Base-by-base conservation (phyloP, 2,329 filamentous ascomycete genomes). In the Ophiostoma pallidulum region DNA sequence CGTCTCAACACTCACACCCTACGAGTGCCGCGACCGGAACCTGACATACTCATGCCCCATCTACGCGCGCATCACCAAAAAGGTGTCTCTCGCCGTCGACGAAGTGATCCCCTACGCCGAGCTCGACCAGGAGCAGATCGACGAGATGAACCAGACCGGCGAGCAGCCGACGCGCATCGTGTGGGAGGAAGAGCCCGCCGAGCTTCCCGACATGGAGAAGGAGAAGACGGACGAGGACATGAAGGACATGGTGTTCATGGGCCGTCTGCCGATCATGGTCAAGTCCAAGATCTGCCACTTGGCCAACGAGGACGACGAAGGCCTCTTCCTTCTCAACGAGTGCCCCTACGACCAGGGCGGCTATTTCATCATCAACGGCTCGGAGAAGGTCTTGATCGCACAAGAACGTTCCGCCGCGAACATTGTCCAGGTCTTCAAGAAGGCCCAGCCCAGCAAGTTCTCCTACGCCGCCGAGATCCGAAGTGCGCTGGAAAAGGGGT, bases 291-390 rank as follows among this genome's bases (percentile, higher is more conserved):
- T 94, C 58, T 98, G 92, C 66, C 87, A 94, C 55, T 68, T 98
- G 56, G 85, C 85, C 57, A 82, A 84, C 56, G 79, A 94, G 61
- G 78, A 80, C 41, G 91, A 97, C 55, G 83, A 92, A 45, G 84
- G 86, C 42, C 74, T 98, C 2, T 97, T 94, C 63, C 75, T 86
- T 40, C 82, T 94, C 65, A 95, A 95, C 62, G 92, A 98, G 67
- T 98, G 92, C 57, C 92, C 92, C 1, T 98, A 96, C 65, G 92
- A 98, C 61, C 92, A 96, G 62, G 92, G 92, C 57, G 92, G 92
- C 56, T 98, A 98, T 67, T 98, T 98, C 62, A 88, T 98, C 59
- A 98, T 98, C 74, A 98, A 98, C 69, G 92, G 92, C 37, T 94
- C 87, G 66, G 92, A 98, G 64, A 98, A 98, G 74, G 92, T 98